Percentiles rank a stretch among this genome's conserved stretches.
phyloP scores from a whole-genome alignment of 495 filamentous ascomycete genomes.

The Aspergillus ostianus region DNA sequence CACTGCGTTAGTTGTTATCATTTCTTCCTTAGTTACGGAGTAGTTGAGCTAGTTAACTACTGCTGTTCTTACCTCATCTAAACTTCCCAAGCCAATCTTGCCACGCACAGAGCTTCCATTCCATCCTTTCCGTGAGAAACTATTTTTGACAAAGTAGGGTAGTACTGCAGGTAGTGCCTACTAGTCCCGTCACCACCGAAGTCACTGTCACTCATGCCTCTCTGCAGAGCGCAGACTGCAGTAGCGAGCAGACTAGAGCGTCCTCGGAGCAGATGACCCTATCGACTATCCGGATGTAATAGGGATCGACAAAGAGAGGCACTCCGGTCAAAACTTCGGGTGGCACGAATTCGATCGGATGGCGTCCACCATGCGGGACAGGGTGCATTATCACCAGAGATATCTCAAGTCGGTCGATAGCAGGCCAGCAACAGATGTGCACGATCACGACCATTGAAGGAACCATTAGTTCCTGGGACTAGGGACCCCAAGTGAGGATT shows the following conservation, averaged over 20 bases:
- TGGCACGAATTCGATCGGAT: not conserved
- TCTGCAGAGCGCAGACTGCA: not conserved
- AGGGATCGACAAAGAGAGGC: not conserved
- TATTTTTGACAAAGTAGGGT: not conserved
- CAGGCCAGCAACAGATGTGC: not conserved
- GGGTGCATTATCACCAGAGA: not conserved
- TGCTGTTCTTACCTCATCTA: no score
- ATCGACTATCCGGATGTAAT: not conserved
- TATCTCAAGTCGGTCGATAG: not conserved
- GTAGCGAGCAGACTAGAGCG: not conserved
- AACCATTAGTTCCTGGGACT: not conserved
- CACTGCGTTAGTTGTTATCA: no score
- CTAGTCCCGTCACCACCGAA: not conserved
- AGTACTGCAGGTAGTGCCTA: not conserved
- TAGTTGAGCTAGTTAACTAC: no score
- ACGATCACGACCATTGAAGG: not conserved
- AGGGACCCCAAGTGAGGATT: not conserved
- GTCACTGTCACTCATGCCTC: not conserved
- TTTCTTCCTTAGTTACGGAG: no score
- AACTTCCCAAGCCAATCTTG: not conserved
- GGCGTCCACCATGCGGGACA: not conserved
- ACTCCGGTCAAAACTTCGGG: not conserved
- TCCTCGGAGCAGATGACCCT: not conserved
- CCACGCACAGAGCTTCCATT: not conserved
- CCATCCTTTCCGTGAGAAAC: not conserved